Base-by-base conservation (phyloP, 2,329 filamentous ascomycete genomes). In the Cryphonectria radicalis region DNA sequence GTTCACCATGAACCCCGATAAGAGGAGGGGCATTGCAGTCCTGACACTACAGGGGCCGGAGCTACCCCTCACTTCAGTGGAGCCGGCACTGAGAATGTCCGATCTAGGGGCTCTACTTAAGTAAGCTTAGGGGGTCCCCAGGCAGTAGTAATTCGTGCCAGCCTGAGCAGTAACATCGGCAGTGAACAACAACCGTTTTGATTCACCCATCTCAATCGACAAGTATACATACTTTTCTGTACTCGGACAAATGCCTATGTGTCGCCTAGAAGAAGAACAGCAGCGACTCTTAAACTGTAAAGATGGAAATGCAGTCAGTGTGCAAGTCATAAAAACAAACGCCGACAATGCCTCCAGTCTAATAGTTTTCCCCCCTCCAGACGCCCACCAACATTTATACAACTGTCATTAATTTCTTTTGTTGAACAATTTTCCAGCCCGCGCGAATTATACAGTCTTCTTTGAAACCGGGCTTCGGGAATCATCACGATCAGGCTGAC, bases 21-120 rank as follows among this genome's bases (percentile, higher is more conserved):
- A 62, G 59, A 62, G 35, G 35, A 59, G 22, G 17, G 32, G 59
- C 59, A 62, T 25, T 11, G 32, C 10, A 32, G 14, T 28, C 8
- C 55, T 59, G 55, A 35, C 25, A 32, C 32, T 32, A 32, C 32
- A 32, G 32, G 55, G 55, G 14, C 55, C 4, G 25, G 25, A 62
- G 59, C 59, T 62, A 62, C 59, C 59, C 59, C 59, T 62, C 59
- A 62, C 59, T 19, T 13, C 35, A 62, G 32, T 40, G 59, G 59
- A 62, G 35, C 35, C 59, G 59, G 59, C 59, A 62, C 17, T 62
- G 59, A 40, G 35, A 25, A 62, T 35, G 25, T 62, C 59, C 59
- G 59, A 22, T 62, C 19, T 35, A 62, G 17, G 4, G 14, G 2
- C 43, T 22, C 19, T 6, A 28, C 28, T 28, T 28, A 28, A 28